These are phyloP conservation scores for Fusarium sp. DNA, from an alignment of 2,329 filamentous ascomycete genomes.

Conservation along the genomic window DNA sequence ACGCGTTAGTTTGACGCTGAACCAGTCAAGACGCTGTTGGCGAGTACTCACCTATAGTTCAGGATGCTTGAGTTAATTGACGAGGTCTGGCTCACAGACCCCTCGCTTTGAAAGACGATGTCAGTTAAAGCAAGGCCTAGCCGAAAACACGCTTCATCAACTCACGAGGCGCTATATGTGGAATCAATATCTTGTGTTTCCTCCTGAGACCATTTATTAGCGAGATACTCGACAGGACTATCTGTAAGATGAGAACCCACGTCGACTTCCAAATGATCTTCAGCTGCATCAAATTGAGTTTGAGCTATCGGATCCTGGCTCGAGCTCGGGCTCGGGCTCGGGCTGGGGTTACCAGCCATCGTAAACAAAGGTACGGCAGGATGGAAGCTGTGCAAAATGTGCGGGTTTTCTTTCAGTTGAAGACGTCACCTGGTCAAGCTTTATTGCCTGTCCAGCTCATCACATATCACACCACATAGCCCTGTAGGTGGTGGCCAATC, in stretches of 20 bases:
- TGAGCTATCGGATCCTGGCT: neutral
- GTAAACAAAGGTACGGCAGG: neutral
- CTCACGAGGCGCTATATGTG: neutral
- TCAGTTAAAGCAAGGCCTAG: neutral
- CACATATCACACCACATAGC: too few relatives aligned
- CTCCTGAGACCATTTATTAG: neutral
- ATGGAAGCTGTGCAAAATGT: neutral
- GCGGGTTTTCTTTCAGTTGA: neutral
- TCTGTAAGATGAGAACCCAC: neutral
- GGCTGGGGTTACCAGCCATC: neutral
- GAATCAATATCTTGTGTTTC: neutral
- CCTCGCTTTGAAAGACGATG: neutral
- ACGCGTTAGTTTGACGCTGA: neutral
- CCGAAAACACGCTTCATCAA: neutral
- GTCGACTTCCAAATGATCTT: neutral
- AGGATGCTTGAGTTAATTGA: slow-evolving; percentile 8
- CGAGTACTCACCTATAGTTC: neutral
- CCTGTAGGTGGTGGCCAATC: neutral
- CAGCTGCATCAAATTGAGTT: neutral
- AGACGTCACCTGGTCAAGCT: neutral
- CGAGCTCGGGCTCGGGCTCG: neutral
- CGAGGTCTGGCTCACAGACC: neutral
- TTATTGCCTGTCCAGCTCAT: neutral
- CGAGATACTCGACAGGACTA: neutral
- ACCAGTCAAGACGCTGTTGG: neutral